Evolutionary conservation across 2,329 filamentous ascomycete species (phyloP).

Genomic region (Fusarium zealandicum): DNA sequence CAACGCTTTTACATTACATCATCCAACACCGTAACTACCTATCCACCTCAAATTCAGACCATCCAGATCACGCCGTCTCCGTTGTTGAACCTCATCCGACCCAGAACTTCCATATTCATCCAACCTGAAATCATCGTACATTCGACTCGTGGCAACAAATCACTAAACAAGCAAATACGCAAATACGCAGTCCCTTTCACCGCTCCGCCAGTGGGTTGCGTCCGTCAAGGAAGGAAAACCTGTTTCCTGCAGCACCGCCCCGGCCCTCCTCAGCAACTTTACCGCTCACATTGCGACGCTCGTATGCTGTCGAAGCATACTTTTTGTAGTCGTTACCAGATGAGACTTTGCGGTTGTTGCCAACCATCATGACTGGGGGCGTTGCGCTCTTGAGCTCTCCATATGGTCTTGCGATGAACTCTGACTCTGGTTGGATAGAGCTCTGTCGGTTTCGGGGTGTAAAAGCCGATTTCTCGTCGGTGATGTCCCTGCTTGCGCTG

Average conservation of each 20-base stretch:
- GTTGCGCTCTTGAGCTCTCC: constrained; percentile 62
- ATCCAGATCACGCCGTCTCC: constrained; percentile 22
- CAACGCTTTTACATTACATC: constrained; percentile 27
- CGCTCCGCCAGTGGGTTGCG: constrained; percentile 27
- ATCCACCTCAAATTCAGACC: constrained; percentile 18
- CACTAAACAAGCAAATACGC: constrained; percentile 13
- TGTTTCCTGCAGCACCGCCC: constrained; percentile 45
- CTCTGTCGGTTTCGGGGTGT: constrained; percentile 44
- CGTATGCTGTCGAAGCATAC: constrained; percentile 44
- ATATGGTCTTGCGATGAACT: constrained; percentile 65
- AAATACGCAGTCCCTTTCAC: constrained; percentile 10
- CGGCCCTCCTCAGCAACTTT: constrained; percentile 76
- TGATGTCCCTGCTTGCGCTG: constrained; percentile 55
- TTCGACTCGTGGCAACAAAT: constrained; percentile 14
- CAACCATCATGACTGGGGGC: constrained; percentile 62
- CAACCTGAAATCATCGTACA: constrained; percentile 13
- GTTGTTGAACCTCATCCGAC: constrained; percentile 5
- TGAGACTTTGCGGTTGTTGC: constrained; percentile 60
- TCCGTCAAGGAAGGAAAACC: constrained; percentile 38
- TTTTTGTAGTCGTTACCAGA: constrained; percentile 64
- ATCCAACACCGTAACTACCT: constrained; percentile 33
- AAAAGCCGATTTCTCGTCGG: constrained; percentile 47
- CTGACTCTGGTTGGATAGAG: constrained; percentile 57
- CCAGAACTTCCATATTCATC: constrained; percentile 18
- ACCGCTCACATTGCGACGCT: constrained; percentile 71